Evolutionary conservation across 139 green algal species (phyloP), one percentile per base, ranked within the genome.

Genomic region (Chlamydomonas asymmetrica): DNA sequence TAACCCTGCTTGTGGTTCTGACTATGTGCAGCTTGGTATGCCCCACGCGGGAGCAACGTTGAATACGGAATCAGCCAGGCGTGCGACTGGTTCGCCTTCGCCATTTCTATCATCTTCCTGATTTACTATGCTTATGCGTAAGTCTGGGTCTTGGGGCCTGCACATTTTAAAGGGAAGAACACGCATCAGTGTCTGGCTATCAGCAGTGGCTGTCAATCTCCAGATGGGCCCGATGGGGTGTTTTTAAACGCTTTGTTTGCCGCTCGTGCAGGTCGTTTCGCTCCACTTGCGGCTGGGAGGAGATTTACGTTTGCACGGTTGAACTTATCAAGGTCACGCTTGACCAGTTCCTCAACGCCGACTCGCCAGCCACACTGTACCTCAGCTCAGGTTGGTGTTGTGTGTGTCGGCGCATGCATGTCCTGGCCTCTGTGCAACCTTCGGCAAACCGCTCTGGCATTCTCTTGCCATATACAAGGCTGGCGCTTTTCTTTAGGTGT

Each of bases 251-350:
- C 29, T 6, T 31, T 62, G 68, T 45, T n/a, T n/a, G n/a, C n/a
- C n/a, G n/a, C n/a, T n/a, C n/a, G n/a, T n/a, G n/a, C n/a, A n/a
- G n/a, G n/a, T n/a, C n/a, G n/a, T n/a, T n/a, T n/a, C n/a, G n/a
- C n/a, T n/a, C 41, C 0, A 77, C 59, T 4, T 63, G 41, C 60
- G 81, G 81, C 38, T 86, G 81, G 81, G 81, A 86, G 77, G 81
- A 82, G 66, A 49, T 88, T 2, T 88, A 85, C 62, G 83, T 88
- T 10, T 76, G 65, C 52, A 41, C 27, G 4, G 39, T 84, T 10
- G 79, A 84, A 61, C 67, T 84, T 45, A 50, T 74, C 34, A 57
- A 80, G 20, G 56, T 80, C 10, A 41, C 22, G 29, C 2, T 80
- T 31, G 64, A 57, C 41, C 74, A 75, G 54, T 80, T 34, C 25